phyloP scores from a whole-genome alignment of 1,139 yeast genomes.

The Eremothecium gossypii region DNA sequence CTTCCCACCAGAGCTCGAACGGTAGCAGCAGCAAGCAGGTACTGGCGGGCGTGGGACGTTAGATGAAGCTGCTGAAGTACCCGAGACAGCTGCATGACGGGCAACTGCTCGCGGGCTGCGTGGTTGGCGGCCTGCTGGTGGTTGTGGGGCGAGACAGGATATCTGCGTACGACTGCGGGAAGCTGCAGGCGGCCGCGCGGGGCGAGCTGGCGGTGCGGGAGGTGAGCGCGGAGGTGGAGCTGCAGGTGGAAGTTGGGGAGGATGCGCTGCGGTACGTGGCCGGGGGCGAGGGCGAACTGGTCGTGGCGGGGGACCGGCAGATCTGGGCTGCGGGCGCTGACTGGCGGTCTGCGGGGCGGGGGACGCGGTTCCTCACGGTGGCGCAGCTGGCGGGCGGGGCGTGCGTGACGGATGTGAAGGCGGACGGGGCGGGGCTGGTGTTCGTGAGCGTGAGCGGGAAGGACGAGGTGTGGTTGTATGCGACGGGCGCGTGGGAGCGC shows the following conservation, averaged over 20 bases:
- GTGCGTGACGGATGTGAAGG: conserved; percentile 27
- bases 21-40: neutral
- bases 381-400: conserved; percentile 14
- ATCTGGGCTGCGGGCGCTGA: conserved; percentile 14
- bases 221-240: conserved; percentile 11
- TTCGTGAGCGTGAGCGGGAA: conserved; percentile 19
- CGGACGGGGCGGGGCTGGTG: conserved; percentile 11
- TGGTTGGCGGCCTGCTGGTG: conserved; percentile 10
- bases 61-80: conserved; percentile 32
- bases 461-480: conserved; percentile 17
- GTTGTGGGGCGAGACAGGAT: conserved; percentile 23
- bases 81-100: conserved; percentile 19
- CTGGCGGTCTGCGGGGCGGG: conserved; percentile 7
- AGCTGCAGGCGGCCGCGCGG: conserved; percentile 28
- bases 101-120: conserved; percentile 19
- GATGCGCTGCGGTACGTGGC: conserved; percentile 15
- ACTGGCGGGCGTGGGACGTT: neutral
- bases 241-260: conserved; percentile 8
- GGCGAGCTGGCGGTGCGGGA: conserved; percentile 19
- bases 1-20: neutral
- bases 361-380: conserved; percentile 5
- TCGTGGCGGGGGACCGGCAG: conserved; percentile 20
- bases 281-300: conserved; percentile 13
- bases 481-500: conserved; percentile 9
- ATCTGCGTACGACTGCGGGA: conserved; percentile 33